Conservation (phyloP, 805 yeast species). For the Ogataea neopini region DNA sequence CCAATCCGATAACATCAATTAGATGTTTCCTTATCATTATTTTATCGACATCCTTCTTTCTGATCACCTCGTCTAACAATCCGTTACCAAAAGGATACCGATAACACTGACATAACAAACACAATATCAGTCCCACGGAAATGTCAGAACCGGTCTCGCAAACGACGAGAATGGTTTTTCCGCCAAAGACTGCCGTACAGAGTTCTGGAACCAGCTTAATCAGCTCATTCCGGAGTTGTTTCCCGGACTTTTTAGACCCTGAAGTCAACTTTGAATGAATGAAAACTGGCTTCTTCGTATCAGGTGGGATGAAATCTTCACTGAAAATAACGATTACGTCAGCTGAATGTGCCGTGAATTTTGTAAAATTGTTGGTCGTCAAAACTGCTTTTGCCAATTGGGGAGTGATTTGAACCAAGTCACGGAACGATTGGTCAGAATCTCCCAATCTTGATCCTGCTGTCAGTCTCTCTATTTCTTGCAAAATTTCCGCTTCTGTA, state of each 20-base stretch:
- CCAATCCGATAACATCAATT: conserved; percentile 44
- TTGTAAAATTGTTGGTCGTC: not conserved
- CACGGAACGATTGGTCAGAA: not conserved
- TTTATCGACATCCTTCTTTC: conserved; percentile 17
- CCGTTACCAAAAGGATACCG: not conserved
- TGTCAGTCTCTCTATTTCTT: conserved; percentile 7
- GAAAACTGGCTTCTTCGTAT: conserved; percentile 17
- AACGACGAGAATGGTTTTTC: conserved; percentile 40
- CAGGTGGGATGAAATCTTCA: conserved; percentile 9
- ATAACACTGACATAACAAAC: conserved; percentile 49
- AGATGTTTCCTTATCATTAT: conserved; percentile 47
- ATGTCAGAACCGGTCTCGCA: conserved; percentile 70
- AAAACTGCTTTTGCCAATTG: conserved; percentile 13
- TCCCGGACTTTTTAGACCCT: conserved; percentile 64
- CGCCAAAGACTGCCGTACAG: conserved; percentile 13
- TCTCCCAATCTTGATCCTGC: not conserved
- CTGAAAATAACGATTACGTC: conserved; percentile 29
- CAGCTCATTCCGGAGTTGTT: conserved; percentile 50
- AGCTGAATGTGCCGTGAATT: not conserved
- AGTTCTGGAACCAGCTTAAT: conserved; percentile 41
- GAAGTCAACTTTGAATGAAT: conserved; percentile 27
- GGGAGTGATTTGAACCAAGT: conserved; percentile 11
- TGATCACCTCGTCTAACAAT: not conserved
- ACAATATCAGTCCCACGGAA: conserved; percentile 59
- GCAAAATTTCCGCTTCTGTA: conserved; percentile 35